Evolutionary conservation across 1,284 basidiomycete species (phyloP).

Genomic region (Fomitopsis betulina): DNA sequence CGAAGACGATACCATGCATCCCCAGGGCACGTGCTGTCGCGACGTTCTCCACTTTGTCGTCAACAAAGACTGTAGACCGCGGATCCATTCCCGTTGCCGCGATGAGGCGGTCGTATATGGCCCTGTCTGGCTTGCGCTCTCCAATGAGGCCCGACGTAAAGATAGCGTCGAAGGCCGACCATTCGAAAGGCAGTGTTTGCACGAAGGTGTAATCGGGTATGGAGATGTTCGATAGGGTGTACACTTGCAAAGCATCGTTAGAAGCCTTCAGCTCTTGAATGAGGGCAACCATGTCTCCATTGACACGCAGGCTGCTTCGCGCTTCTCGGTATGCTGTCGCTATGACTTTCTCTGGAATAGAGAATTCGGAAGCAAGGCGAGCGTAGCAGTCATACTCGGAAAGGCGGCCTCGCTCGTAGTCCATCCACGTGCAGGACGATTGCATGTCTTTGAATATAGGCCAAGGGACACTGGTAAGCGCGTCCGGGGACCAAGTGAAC

Average conservation of each 20-base stretch:
- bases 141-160: conserved; percentile 46
- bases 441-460: conserved; percentile 40
- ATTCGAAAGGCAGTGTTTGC: conserved; percentile 39
- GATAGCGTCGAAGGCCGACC: conserved; percentile 52
- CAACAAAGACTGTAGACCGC: conserved; percentile 43
- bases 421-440: conserved; percentile 45
- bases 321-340: conserved; percentile 40
- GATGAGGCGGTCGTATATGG: conserved; percentile 50
- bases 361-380: conserved; percentile 37
- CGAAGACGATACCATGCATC: conserved; percentile 50
- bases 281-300: conserved; percentile 41
- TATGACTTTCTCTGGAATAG: conserved; percentile 35
- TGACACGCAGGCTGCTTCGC: conserved; percentile 39
- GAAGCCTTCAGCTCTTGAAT: conserved; percentile 41
- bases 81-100: conserved; percentile 39
- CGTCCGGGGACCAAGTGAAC: conserved; percentile 50
- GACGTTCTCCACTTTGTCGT: conserved; percentile 56
- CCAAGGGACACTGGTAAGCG: conserved; percentile 41
- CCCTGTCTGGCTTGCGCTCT: conserved; percentile 33
- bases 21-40: conserved; percentile 50
- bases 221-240: conserved; percentile 61
- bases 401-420: conserved; percentile 42
- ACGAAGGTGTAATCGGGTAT: conserved; percentile 44
- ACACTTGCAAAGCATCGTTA: conserved; percentile 34
- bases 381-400: conserved; percentile 43